Base-by-base conservation (phyloP, 1,284 basidiomycete genomes). In the Cryptococcus sp. region DNA sequence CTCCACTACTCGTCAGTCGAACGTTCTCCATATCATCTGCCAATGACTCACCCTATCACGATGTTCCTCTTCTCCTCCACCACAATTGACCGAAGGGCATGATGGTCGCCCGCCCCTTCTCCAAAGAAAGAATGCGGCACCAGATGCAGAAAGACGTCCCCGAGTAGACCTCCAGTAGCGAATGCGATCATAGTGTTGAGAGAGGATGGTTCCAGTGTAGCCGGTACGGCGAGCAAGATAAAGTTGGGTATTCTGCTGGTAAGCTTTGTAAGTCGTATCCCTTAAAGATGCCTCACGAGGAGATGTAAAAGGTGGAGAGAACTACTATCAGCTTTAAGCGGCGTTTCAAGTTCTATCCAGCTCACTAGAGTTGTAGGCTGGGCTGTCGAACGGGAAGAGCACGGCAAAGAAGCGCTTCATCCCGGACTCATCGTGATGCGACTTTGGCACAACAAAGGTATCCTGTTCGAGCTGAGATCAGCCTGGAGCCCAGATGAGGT, bases 21-120 rank as follows among this genome's bases (percentile, higher is more conserved):
- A n/a, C n/a, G 46, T 42, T 9, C 19, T 19, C 21, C 35, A 16
- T 24, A 40, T 28, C 9, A 11, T 21, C 37, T 31, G 7, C 10
- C 5, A 7, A 16, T 32, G 6, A 58, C 66, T 44, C 41, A 69
- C 87, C 88, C 88, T 59, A 91, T 82, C 41, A 92, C 74, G 58
- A 93, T 88, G 68, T 92, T 91, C 54, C 87, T 77, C 72, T 88
- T 88, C 70, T 89, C 86, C 69, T 91, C 87, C 10, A 92, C 85
- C 75, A 87, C 80, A 31, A 91, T 78, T 47, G 86, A 78, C 54
- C 84, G 81, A 82, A 81, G 25, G 7, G 22, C 37, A 32, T 42
- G 24, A 48, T 52, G 11, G 48, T 53, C 75, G 9, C 14, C 28
- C 46, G 80, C 82, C 60, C 83, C 81, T 65, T 91, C 89, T 37